phyloP scores from a whole-genome alignment of 2,329 filamentous ascomycete species.

The Cladophialophora yegresii region DNA sequence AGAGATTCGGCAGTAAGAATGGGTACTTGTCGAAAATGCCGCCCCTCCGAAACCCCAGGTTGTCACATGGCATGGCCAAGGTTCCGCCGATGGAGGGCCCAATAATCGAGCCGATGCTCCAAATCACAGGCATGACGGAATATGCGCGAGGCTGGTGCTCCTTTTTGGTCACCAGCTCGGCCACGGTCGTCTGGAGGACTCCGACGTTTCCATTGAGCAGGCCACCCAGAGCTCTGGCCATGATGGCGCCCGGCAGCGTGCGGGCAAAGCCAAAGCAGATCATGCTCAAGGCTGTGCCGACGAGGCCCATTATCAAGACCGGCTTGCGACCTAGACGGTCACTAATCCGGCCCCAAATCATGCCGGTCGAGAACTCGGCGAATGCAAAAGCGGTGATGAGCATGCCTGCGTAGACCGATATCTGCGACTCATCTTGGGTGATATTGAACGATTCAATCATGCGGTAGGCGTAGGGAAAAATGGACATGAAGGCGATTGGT shows the following conservation, averaged over 20 bases:
- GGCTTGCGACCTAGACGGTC: slow-evolving; percentile 92
- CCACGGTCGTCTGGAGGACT: slow-evolving; percentile 91
- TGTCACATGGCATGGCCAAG: slow-evolving; percentile 78
- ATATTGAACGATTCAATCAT: slow-evolving; percentile 94
- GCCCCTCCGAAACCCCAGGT: slow-evolving; percentile 68
- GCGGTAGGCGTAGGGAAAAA: slow-evolving; percentile 97
- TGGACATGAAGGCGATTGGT: slow-evolving; percentile 98
- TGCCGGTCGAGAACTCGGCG: slow-evolving; percentile 88
- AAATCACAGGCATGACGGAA: slow-evolving; percentile 96
- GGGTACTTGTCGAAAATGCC: slow-evolving; percentile 84
- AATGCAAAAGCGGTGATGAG: slow-evolving; percentile 96
- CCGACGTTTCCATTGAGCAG: slow-evolving; percentile 95
- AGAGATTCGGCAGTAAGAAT: slow-evolving; percentile 88
- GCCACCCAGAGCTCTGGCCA: slow-evolving; percentile 86
- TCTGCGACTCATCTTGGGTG: slow-evolving; percentile 73
- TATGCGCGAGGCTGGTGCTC: slow-evolving; percentile 93
- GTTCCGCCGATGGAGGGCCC: slow-evolving; percentile 89
- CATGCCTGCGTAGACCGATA: slow-evolving; percentile 91
- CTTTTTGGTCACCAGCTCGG: slow-evolving; percentile 88
- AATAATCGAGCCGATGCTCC: slow-evolving; percentile 95
- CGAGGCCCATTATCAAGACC: slow-evolving; percentile 82
- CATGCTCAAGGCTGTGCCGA: slow-evolving; percentile 90
- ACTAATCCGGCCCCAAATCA: slow-evolving; percentile 90
- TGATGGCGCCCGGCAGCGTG: slow-evolving; percentile 76
- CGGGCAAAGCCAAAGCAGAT: slow-evolving; percentile 87